A percentile compares a stretch with the other conserved stretches of the same genome.
phyloP scores from a whole-genome alignment of 1,139 yeast genomes.

The Blastobotrys arbuscula region DNA sequence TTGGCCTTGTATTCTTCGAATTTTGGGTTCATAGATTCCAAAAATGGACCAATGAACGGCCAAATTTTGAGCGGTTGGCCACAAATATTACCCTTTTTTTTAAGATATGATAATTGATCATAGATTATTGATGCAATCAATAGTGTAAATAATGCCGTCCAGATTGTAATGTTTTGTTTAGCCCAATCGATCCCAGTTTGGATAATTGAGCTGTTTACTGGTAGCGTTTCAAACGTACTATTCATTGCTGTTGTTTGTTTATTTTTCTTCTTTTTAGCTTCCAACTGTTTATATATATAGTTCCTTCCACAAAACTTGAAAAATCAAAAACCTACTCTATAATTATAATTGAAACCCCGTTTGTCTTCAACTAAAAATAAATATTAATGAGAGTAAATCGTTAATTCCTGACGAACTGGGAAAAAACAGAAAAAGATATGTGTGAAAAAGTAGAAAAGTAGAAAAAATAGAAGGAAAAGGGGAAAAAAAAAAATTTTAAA shows the following conservation, averaged over 20 bases:
- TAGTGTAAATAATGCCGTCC: conserved; percentile 48
- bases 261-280: too few species aligned
- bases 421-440: neutral
- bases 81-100: conserved; percentile 78
- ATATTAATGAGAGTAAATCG: too few species aligned
- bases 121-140: conserved; percentile 52
- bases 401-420: neutral
- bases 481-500: neutral
- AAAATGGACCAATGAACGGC: conserved; percentile 95
- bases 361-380: too few species aligned
- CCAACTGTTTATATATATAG: too few species aligned
- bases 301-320: too few species aligned
- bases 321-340: too few species aligned
- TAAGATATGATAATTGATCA: conserved; percentile 76
- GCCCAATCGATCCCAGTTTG: conserved; percentile 6
- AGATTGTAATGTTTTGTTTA: conserved; percentile 22
- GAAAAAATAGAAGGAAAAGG: neutral
- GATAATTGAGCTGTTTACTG: neutral
- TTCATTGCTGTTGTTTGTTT: too few species aligned
- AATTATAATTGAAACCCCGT: too few species aligned
- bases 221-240: neutral
- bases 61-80: conserved; percentile 84
- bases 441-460: neutral
- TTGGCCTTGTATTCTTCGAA: conserved; percentile 88
- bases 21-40: conserved; percentile 94